phyloP scores from a whole-genome alignment of 441 rosid species.

The Pelargonium cotyledonis region DNA sequence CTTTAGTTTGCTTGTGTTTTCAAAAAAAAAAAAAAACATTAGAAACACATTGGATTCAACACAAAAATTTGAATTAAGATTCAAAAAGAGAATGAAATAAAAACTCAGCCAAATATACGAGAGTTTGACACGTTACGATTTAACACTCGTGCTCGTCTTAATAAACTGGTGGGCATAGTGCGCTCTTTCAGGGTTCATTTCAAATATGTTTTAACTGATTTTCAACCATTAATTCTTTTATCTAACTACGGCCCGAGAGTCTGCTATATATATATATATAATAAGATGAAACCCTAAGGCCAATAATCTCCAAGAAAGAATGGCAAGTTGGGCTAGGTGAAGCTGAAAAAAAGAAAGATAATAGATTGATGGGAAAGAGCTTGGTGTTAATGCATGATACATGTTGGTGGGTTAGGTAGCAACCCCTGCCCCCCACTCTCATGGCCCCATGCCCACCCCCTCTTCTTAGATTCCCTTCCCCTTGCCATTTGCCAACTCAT shows the following conservation, averaged over 20 bases:
- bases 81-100: no score
- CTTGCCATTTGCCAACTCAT: not conserved
- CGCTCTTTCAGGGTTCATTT: no score
- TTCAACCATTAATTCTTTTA: no score
- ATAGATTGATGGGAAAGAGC: constrained; percentile 31
- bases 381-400: constrained; percentile 41
- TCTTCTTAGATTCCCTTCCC: constrained; percentile 31
- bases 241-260: no score
- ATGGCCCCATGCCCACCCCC: constrained; percentile 38
- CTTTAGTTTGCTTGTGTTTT: no score
- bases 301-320: not conserved
- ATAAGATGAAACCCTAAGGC: not conserved
- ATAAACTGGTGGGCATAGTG: no score
- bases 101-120: no score
- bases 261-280: no score
- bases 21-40: not conserved
- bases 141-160: no score
- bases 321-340: not conserved
- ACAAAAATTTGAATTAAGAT: not conserved
- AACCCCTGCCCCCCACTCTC: constrained; percentile 41
- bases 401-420: constrained; percentile 77
- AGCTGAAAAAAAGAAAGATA: constrained; percentile 20
- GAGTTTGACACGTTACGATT: no score
- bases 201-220: no score
- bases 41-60: not conserved